These are phyloP conservation scores for Periconia sp. DNA, from an alignment of 2,329 filamentous ascomycete genomes.

Conservation along the genomic window DNA sequence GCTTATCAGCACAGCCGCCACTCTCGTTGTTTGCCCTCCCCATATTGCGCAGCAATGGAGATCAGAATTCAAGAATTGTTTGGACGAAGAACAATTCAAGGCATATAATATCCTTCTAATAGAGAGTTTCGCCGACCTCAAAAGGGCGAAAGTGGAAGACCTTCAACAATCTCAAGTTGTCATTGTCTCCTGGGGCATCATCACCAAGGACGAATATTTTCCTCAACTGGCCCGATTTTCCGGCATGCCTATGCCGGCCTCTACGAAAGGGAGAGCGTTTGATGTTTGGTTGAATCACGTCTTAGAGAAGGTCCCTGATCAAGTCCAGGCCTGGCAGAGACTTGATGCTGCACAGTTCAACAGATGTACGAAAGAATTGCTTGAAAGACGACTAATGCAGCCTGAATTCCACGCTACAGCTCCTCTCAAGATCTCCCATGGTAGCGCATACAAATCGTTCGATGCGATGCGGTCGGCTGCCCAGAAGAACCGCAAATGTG, in stretches of 20 bases:
- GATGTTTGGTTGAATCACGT: slow-evolving; percentile 61
- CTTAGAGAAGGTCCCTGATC: slow-evolving; percentile 47
- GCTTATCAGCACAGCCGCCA: slow-evolving; percentile 59
- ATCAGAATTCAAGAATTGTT: slow-evolving; percentile 60
- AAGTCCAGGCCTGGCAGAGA: slow-evolving; percentile 46
- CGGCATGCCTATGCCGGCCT: slow-evolving; percentile 49
- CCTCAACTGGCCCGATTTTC: slow-evolving; percentile 57
- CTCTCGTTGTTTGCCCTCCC: slow-evolving; percentile 64
- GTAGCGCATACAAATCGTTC: slow-evolving; percentile 38
- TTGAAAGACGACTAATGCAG: slow-evolving; percentile 33
- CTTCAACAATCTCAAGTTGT: slow-evolving; percentile 61
- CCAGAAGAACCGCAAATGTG: neutral
- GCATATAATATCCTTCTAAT: slow-evolving; percentile 55
- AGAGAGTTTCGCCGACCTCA: slow-evolving; percentile 46
- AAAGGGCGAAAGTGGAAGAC: slow-evolving; percentile 49
- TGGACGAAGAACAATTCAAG: slow-evolving; percentile 39
- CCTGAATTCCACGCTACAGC: slow-evolving; percentile 45
- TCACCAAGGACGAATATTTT: slow-evolving; percentile 57
- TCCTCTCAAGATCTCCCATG: slow-evolving; percentile 47
- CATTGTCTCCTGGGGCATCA: slow-evolving; percentile 59
- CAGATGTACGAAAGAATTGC: slow-evolving; percentile 21
- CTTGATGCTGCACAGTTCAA: slow-evolving; percentile 39
- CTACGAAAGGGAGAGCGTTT: slow-evolving; percentile 55
- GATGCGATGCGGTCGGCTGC: slow-evolving; percentile 5
- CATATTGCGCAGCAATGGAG: slow-evolving; percentile 66